Base-by-base conservation (phyloP, 2,329 filamentous ascomycete species). In the Orbilia javanica region DNA sequence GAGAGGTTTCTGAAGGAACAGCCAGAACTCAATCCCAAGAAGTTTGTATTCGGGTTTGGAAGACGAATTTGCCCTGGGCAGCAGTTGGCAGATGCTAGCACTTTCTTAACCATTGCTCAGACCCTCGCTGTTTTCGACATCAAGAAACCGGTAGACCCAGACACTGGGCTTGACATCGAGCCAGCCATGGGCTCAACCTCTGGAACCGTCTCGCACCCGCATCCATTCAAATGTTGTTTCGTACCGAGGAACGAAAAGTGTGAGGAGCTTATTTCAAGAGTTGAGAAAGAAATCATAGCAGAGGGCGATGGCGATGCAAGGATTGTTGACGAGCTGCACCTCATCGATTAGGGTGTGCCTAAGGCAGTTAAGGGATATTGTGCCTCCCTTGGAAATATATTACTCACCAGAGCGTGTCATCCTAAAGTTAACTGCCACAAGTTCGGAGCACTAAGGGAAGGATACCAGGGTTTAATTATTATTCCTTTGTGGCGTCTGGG, bases 71-170 rank as follows among this genome's bases (percentile, higher is more conserved):
- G 88, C 81, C 86, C 85, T 48, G 88, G 88, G 0, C 85, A 88
- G 81, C 86, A 85, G 1, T 83, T 90, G n/a, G 89, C 89, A 0
- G 88, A 90, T 82, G 88, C 89, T 80, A 88, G 88, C 3, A 88
- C 87, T 0, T 90, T 88, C 85, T 86, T 90, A 79, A 88, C 87
- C 0, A 85, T 90, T 55, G 87, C 88, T 8, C 83, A 88, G 13
- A 81, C 90, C 36, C 83, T 90, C 5, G 90, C 89, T 87, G 88
- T 85, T 0, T 90, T 89, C 80, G 84, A 85, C 67, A 86, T 90
- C 72, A 57, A 44, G 29, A 72, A 80, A 20, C 65, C 72, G 7
- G 44, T 70, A 20, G 72, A 76, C 31, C 71, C 53, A 5, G 48
- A 6, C 1, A 57, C 72, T 42, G 72, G 72, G 29, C 31, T 50